Conservation (phyloP, 73 alveolate species). For the Symbiodinium natans region DNA sequence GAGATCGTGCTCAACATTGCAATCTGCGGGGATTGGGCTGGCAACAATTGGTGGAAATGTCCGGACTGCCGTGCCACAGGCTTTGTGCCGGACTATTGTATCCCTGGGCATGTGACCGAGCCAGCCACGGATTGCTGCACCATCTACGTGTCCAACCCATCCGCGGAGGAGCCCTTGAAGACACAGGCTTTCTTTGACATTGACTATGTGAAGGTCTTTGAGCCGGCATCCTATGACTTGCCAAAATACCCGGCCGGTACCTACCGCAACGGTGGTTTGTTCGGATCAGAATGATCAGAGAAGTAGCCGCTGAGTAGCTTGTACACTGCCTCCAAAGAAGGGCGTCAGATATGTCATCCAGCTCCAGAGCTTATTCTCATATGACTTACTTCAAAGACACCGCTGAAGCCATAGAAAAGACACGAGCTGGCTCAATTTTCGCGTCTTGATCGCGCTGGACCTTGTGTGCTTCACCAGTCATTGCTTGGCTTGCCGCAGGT, state of each 20-base stretch:
- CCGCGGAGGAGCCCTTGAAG: conserved; percentile 72
- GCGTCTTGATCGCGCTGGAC: too few relatives aligned
- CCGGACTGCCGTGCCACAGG: conserved; percentile 68
- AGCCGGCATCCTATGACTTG: conserved; percentile 32
- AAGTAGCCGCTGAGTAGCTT: too few relatives aligned
- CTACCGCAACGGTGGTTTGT: conserved; percentile 80
- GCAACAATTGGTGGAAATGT: conserved; percentile 47
- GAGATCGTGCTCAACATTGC: conserved; percentile 91
- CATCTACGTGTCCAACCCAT: conserved; percentile 80
- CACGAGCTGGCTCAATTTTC: neutral
- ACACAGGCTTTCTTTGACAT: conserved; percentile 81
- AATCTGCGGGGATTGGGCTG: conserved; percentile 88
- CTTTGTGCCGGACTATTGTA: conserved; percentile 73
- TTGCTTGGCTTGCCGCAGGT: conserved; percentile 14
- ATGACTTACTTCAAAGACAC: neutral
- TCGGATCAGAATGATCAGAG: neutral
- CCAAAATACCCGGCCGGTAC: conserved; percentile 87
- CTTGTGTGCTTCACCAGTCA: neutral
- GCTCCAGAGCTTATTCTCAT: neutral
- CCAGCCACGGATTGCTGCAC: conserved; percentile 93
- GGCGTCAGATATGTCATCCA: neutral
- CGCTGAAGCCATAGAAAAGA: neutral
- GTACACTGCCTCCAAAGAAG: neutral
- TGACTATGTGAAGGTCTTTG: conserved; percentile 79
- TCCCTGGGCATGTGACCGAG: conserved; percentile 90